Base-by-base conservation (phyloP, 106 monocot species). In the Gastrodia elata region DNA sequence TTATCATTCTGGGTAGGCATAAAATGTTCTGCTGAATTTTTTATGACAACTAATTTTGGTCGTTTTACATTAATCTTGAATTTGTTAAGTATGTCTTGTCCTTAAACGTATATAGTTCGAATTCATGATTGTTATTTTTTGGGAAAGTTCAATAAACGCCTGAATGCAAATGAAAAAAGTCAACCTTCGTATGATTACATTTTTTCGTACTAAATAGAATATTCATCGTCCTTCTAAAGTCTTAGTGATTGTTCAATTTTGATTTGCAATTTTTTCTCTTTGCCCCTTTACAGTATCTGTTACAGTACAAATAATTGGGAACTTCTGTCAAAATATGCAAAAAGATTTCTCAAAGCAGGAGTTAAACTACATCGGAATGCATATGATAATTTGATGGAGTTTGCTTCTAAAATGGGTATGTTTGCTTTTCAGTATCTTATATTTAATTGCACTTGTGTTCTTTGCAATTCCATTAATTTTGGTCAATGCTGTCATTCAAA, bases 341-440 rank as follows among this genome's bases (percentile, higher is more conserved):
- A 33, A 80, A 84, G 67, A 70, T 97, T 93, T 84, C 44, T 86
- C 22, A 86, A 93, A 75, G 84, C 88, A 68, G 88, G 86, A 37
- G 93, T 93, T 43, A 97, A 88, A 75, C 67, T 97, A 70, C 97
- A 83, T 70, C 78, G 80, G 70, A 20, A 81, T 75, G 80, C 93
- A 35, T 97, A 85, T 83, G 93, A 93, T 68, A 90, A 80, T 64
- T 88, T 93, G 90, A 97, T 97, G 88, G 93, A 97, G 37, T 97
- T 90, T 83, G 93, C 97, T 78, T 90, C 93, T 28, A 90, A 84
- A 83, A 78, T 82, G 52, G 97, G 97, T 97, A 80, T 38, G 65
- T 41, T 36, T 57, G n/a, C 49, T 18, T 68, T 76, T 6, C 38
- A 39, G 6, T 59, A 4, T 64, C 15, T 16, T 7, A 56, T 44